Evolutionary conservation across 176 grass and related monocot species (phyloP), one percentile per base, ranked within the genome.

Genomic region (Oryza meyeriana): DNA sequence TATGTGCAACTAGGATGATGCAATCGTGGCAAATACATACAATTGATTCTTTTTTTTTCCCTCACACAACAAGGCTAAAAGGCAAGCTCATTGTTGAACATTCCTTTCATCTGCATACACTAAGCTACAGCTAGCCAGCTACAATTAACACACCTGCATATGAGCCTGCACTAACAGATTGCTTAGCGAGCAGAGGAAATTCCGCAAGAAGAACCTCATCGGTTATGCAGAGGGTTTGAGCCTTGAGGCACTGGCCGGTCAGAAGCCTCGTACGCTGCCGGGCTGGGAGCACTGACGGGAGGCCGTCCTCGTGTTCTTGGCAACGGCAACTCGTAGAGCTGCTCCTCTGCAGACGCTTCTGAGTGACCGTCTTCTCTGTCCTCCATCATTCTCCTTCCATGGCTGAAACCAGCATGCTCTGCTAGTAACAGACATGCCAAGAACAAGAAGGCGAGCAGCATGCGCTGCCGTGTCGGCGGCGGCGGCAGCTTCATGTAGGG

Each of bases 151-250:
- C 47, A 34, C 0, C 18, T 55, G 28, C 17, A n/a, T 12, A 8
- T n/a, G 74, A 67, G 18, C 20, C 45, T 12, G 26, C 47, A 38
- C 14, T 6, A 18, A 45, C n/a, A 47, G 44, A 17, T 22, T 59
- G 55, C 4, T n/a, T 1, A 1, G 28, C 34, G 18, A 35, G 57
- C 36, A 55, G 50, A 55, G 17, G 36, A 27, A 22, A 48, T 72
- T 29, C 20, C 8, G 61, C 41, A 44, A 22, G 2, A 47, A 42
- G 52, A 11, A 77, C 73, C 65, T 77, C 22, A 74, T 20, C 84
- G 12, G 12, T 86, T 80, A 28, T 86, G 85, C 7, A 86, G 70
- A 5, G 61, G 85, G 6, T 81, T 86, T 3, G 85, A 80, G 36
- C 85, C 85, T 59, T 68, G 61, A 44, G 82, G 71, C 29, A 69